phyloP scores from a whole-genome alignment of 495 filamentous ascomycete genomes.

The Parachaetomium inaequale region DNA sequence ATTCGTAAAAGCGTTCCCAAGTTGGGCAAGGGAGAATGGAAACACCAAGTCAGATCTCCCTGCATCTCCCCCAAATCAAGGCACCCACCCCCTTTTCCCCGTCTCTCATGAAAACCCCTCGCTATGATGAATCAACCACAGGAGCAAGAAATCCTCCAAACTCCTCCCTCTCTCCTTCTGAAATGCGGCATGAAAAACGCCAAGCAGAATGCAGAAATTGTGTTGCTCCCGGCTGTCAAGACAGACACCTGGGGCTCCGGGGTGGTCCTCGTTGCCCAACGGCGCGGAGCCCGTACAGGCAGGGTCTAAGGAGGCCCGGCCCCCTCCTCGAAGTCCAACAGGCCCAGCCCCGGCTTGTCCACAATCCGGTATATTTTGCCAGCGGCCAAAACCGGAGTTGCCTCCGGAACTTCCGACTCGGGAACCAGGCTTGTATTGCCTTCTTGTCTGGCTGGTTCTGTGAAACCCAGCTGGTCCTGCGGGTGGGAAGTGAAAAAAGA shows the following conservation, averaged over 20 bases:
- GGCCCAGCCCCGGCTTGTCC: no score
- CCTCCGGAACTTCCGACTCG: constrained; percentile 16
- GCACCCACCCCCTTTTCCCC: neutral
- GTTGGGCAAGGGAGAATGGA: neutral
- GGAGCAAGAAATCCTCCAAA: neutral
- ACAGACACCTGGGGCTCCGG: neutral
- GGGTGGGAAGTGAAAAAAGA: constrained; percentile 7
- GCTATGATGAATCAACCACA: neutral
- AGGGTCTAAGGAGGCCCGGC: neutral
- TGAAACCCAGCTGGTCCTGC: constrained; percentile 27
- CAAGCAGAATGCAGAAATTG: neutral
- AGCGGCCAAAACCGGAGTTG: constrained; percentile 20
- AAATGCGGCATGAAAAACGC: constrained; percentile 8
- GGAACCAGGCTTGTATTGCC: no score
- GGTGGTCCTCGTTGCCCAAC: neutral
- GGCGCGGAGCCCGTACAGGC: neutral
- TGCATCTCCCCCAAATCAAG: no score
- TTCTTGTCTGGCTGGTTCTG: constrained; percentile 29
- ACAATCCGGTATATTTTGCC: neutral
- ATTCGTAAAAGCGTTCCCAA: neutral
- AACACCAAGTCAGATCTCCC: no score
- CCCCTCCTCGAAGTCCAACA: neutral
- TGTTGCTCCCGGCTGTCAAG: neutral
- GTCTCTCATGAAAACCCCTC: neutral
- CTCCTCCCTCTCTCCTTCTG: neutral